A percentile compares a stretch with the other conserved stretches of the same genome.
Conservation (phyloP, 495 filamentous ascomycete species). For the Astrothelium macrocarpum region DNA sequence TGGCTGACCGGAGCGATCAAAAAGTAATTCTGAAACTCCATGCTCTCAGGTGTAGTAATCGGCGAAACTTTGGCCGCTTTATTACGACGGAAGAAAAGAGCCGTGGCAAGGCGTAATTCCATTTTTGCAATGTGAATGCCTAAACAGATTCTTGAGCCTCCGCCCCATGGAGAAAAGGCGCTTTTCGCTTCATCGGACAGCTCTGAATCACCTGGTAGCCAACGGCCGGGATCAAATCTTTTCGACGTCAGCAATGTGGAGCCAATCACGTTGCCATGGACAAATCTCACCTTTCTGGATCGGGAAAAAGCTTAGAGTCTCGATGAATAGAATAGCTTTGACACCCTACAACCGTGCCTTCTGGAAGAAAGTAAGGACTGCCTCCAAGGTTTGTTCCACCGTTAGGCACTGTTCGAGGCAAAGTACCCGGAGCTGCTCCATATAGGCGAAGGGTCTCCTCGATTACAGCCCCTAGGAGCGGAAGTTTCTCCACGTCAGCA, state of each 20-base stretch:
- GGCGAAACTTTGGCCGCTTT: slow-evolving; percentile 7
- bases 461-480: slow-evolving; percentile 39
- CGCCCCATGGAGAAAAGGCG: slow-evolving; percentile 22
- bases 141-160: slow-evolving; percentile 18
- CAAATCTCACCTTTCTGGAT: slow-evolving; percentile 15
- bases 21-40: slow-evolving; percentile 26
- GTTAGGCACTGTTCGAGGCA: slow-evolving; percentile 20
- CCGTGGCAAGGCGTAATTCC: slow-evolving; percentile 23
- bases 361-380: slow-evolving; percentile 14
- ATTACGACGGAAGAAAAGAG: slow-evolving; percentile 19
- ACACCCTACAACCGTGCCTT: slow-evolving; percentile 17
- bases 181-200: slow-evolving; percentile 14
- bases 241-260: not conserved
- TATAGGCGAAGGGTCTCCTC: slow-evolving; percentile 24
- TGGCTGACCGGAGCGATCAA: slow-evolving; percentile 23
- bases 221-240: not conserved
- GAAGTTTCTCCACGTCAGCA: slow-evolving; percentile 31
- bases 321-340: slow-evolving; percentile 25
- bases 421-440: slow-evolving; percentile 17
- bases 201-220: not conserved
- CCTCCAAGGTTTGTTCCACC: slow-evolving; percentile 17
- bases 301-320: slow-evolving; percentile 17
- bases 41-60: slow-evolving; percentile 15
- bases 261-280: not conserved
- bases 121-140: slow-evolving; percentile 26